A percentile compares a stretch with the other conserved stretches of the same genome.
Evolutionary conservation across 306 rosid genomes (phyloP).

Genomic region (Inga oerstediana): DNA sequence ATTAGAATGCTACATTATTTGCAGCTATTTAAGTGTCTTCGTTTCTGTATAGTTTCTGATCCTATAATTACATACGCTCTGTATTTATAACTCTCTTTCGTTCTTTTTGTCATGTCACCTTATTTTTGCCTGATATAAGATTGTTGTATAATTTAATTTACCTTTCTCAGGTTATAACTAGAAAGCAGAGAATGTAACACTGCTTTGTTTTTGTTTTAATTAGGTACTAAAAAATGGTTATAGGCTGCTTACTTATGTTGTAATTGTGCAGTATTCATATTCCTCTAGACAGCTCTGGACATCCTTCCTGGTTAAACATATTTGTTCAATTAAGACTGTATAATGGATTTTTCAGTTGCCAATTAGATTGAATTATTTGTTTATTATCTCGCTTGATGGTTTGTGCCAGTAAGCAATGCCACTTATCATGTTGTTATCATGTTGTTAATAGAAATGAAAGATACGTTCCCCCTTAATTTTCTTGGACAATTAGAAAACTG

Average conservation of each 20-base stretch:
- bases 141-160: neutral
- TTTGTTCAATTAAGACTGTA: neutral
- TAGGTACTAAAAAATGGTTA: no score
- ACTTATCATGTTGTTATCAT: neutral
- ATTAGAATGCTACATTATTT: neutral
- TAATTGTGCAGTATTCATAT: neutral
- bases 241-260: neutral
- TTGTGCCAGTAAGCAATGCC: neutral
- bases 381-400: neutral
- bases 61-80: no score
- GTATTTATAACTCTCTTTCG: no score
- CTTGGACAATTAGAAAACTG: neutral
- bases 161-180: no score
- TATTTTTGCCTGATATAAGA: no score
- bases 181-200: no score
- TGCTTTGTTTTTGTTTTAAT: neutral
- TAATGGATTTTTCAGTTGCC: neutral
- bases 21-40: neutral
- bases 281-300: neutral
- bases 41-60: neutral
- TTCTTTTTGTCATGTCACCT: no score
- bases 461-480: neutral
- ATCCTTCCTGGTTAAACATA: neutral
- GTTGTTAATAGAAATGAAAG: neutral
- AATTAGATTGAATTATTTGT: neutral